Conservation (phyloP, 371 early-diverging fungal genomes). For the Apophysomyces sp. region DNA sequence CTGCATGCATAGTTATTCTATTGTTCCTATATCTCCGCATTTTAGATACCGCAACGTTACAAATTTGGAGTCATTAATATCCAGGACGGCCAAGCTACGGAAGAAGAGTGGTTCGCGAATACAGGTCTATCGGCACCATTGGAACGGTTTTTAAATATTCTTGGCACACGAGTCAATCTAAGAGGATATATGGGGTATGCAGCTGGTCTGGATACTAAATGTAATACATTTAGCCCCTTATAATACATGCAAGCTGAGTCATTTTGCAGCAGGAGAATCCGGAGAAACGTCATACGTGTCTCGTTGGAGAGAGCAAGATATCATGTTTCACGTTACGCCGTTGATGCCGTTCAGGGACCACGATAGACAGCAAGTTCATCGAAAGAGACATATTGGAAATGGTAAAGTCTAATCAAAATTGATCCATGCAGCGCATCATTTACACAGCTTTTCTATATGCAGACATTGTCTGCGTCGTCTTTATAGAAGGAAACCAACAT, state of each 20-base stretch:
- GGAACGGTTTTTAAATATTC: constrained; percentile 64
- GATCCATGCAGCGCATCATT: neutral
- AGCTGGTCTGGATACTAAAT: constrained; percentile 81
- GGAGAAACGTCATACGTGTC: constrained; percentile 76
- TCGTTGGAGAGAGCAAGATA: constrained; percentile 77
- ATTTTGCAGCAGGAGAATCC: constrained; percentile 57
- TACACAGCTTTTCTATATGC: neutral
- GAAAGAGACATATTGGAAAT: constrained; percentile 87
- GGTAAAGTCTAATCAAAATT: constrained; percentile 30
- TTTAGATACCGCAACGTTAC: constrained; percentile 66
- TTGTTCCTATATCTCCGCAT: constrained; percentile 14
- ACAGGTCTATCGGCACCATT: constrained; percentile 56
- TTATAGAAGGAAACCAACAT: constrained; percentile 55
- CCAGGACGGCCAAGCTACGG: constrained; percentile 63
- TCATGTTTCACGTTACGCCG: constrained; percentile 88
- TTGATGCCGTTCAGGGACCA: constrained; percentile 68
- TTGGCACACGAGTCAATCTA: constrained; percentile 73
- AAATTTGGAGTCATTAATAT: constrained; percentile 82
- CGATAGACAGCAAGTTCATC: constrained; percentile 79
- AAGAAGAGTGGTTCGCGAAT: constrained; percentile 79
- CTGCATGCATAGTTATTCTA: constrained; percentile 6
- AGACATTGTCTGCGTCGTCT: constrained; percentile 78
- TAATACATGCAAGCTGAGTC: constrained; percentile 1
- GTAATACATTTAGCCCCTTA: constrained; percentile 40
- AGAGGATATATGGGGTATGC: constrained; percentile 78